Conservation (phyloP, 805 yeast genomes). For the Hanseniaspora jakobsenii region DNA sequence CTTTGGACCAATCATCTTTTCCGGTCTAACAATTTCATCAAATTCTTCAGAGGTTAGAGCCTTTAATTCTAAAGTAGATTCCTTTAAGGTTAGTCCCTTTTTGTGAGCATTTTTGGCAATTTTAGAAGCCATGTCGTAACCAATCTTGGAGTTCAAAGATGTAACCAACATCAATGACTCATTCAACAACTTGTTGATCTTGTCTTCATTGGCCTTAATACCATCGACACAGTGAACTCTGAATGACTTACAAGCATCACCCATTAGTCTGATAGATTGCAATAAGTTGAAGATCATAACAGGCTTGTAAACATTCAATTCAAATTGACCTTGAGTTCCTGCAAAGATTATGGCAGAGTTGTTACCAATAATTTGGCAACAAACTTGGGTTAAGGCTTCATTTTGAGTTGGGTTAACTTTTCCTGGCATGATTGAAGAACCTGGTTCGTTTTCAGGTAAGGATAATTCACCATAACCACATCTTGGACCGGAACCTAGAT, state of each 20-base stretch:
- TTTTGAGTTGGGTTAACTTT: slow-evolving; percentile 98
- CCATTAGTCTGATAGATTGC: slow-evolving; percentile 73
- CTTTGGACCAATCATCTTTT: slow-evolving; percentile 93
- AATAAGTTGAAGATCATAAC: slow-evolving; percentile 84
- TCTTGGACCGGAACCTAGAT: slow-evolving; percentile 97
- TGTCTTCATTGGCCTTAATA: slow-evolving; percentile 74
- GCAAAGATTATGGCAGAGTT: slow-evolving; percentile 89
- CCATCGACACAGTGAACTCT: slow-evolving; percentile 92
- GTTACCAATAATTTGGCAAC: slow-evolving; percentile 96
- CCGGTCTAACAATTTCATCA: slow-evolving; percentile 95
- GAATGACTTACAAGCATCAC: slow-evolving; percentile 84
- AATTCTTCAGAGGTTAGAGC: slow-evolving; percentile 76
- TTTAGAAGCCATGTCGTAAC: slow-evolving; percentile 94
- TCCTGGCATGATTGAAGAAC: slow-evolving; percentile 99
- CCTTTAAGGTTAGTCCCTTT: slow-evolving; percentile 90
- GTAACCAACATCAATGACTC: slow-evolving; percentile 97
- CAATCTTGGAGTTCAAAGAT: slow-evolving; percentile 96
- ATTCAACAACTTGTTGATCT: slow-evolving; percentile 75
- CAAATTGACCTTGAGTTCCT: slow-evolving; percentile 98
- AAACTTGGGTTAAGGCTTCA: slow-evolving; percentile 97
- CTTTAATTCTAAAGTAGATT: slow-evolving; percentile 84
- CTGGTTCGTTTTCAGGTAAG: slow-evolving; percentile 97
- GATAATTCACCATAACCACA: slow-evolving; percentile 96
- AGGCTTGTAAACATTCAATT: slow-evolving; percentile 96
- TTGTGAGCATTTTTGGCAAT: slow-evolving; percentile 98